Evolutionary conservation across 352 stramenopile species (phyloP).

Genomic region (Phytophthora idaei): DNA sequence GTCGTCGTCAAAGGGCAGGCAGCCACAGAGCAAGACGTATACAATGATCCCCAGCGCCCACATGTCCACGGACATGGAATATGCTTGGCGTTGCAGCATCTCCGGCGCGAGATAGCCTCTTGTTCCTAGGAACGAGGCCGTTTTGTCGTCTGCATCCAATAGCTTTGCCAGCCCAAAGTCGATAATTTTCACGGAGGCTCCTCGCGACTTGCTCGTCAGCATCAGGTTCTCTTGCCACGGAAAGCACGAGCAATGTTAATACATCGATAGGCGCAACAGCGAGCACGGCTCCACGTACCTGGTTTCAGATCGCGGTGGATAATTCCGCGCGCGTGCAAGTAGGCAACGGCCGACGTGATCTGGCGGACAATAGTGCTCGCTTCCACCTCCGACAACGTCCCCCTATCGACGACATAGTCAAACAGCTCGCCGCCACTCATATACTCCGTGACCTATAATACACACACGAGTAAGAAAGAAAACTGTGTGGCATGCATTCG

Average conservation of each 20-base stretch:
- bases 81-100: slow-evolving; percentile 97
- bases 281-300: slow-evolving; percentile 32
- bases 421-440: slow-evolving; percentile 90
- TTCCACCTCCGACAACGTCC: slow-evolving; percentile 88
- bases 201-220: slow-evolving; percentile 80
- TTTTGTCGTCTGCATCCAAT: slow-evolving; percentile 83
- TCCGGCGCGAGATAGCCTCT: slow-evolving; percentile 97
- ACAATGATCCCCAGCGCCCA: slow-evolving; percentile 99
- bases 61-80: slow-evolving; percentile 97
- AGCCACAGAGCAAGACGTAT: slow-evolving; percentile 97
- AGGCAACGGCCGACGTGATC: slow-evolving; percentile 89
- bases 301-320: slow-evolving; percentile 92
- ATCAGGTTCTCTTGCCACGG: slow-evolving; percentile 71
- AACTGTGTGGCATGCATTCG: not conserved
- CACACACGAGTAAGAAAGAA: slow-evolving; percentile 6
- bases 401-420: slow-evolving; percentile 91
- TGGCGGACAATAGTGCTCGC: slow-evolving; percentile 88
- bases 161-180: slow-evolving; percentile 98
- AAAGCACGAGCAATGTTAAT: slow-evolving; percentile 4
- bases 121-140: slow-evolving; percentile 84
- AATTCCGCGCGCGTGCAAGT: slow-evolving; percentile 89
- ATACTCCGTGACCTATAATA: slow-evolving; percentile 82
- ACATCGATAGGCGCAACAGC: not conserved
- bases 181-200: slow-evolving; percentile 97
- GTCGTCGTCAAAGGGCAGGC: slow-evolving; percentile 98